These are phyloP conservation scores for Phytophthora citricola DNA, from an alignment of 352 stramenopile genomes.

Conservation along the genomic window DNA sequence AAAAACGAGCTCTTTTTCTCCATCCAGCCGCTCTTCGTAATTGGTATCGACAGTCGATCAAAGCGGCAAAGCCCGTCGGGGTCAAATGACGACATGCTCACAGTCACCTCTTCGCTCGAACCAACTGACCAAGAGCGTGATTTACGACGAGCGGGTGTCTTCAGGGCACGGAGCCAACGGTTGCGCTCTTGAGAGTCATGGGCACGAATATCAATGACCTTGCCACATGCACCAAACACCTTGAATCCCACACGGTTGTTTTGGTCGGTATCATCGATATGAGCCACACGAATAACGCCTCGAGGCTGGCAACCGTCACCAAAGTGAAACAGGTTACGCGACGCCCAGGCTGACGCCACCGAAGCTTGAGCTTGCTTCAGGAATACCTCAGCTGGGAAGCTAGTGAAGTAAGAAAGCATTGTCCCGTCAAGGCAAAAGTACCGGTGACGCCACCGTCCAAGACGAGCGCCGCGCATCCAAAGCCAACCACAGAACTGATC, in stretches of 20 bases:
- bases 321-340: slow-evolving; percentile 47
- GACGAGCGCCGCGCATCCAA: slow-evolving; percentile 71
- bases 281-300: slow-evolving; percentile 72
- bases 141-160: slow-evolving; percentile 64
- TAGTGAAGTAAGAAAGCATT: slow-evolving; percentile 77
- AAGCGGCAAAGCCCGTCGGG: slow-evolving; percentile 56
- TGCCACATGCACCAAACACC: slow-evolving; percentile 71
- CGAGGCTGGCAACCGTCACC: slow-evolving; percentile 61
- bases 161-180: slow-evolving; percentile 69
- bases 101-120: slow-evolving; percentile 54
- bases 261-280: slow-evolving; percentile 67
- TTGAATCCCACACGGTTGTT: slow-evolving; percentile 70
- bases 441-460: slow-evolving; percentile 73
- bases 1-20: slow-evolving; percentile 68
- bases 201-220: slow-evolving; percentile 73
- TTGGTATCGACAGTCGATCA: slow-evolving; percentile 66
- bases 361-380: slow-evolving; percentile 55
- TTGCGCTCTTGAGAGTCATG: slow-evolving; percentile 69
- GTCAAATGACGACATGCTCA: slow-evolving; percentile 67
- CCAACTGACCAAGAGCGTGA: slow-evolving; percentile 69
- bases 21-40: slow-evolving; percentile 73
- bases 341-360: slow-evolving; percentile 34
- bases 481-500: slow-evolving; percentile 84
- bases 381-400: slow-evolving; percentile 79
- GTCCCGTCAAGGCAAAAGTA: slow-evolving; percentile 78